Base-by-base conservation (phyloP, 257 asterid species). In the Nicotiana tomentosiformis region DNA sequence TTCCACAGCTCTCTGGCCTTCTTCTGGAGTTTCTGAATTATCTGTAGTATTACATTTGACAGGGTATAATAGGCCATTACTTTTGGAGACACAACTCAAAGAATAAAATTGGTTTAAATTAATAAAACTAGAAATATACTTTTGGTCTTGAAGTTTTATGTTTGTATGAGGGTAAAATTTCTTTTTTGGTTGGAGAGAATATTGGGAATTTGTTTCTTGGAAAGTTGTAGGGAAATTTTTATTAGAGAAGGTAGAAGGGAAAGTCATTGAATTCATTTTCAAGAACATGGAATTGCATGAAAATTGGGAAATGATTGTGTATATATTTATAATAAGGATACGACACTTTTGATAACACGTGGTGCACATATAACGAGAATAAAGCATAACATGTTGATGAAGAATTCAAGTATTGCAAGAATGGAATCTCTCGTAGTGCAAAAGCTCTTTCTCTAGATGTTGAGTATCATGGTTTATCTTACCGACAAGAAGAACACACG, bases 1-100 rank as follows among this genome's bases (percentile, higher is more conserved):
- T 39, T 92, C 96, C 26, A 90, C 69, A 33, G 96, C 94, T 29
- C 77, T 70, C 15, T 78, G 66, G n/a, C 87, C 92, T 37, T 87
- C 88, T 43, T 80, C 62, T 29, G n/a, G 82, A 1, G 82, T 70
- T 53, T 32, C 85, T 33, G 77, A n/a, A 17, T 67, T 77, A 23
- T 80, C 87, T 14, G 5, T 64, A 35, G 64, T 82, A 7, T 64
- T 84, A 78, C 88, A 84, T 20, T 83, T 83, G 82, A 84, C 90
- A 62, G 12, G 82, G 14, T 14, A 72, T 30, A 23, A 2, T 46
- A 51, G 8, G 78, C 85, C 58, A 15, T 51, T 77, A 53, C 84
- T 85, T 66, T 4, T 74, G 49, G 80, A 37, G 74, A 84, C 72
- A 39, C 70, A 58, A 76, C 72, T 78, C 68, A 66, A 66, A 11